phyloP scores from a whole-genome alignment of 768 basidiomycete genomes.

The Hygrophoropsis aurantiaca region DNA sequence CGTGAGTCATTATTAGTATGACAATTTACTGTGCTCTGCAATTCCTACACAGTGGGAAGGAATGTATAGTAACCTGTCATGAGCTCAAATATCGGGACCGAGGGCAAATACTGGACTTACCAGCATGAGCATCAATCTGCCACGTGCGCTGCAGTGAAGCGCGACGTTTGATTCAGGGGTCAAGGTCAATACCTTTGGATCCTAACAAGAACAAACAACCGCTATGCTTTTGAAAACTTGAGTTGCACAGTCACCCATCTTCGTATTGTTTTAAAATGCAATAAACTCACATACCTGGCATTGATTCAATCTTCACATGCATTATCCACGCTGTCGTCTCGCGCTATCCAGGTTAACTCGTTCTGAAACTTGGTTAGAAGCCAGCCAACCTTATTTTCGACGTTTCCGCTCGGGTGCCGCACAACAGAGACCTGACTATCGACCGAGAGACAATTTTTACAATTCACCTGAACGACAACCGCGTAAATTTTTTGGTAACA shows the following conservation, averaged over 20 bases:
- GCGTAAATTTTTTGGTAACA: background rate
- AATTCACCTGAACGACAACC: background rate
- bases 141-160: too few relatives aligned
- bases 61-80: too few relatives aligned
- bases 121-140: too few relatives aligned
- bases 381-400: conserved; percentile 17
- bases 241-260: background rate
- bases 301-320: conserved; percentile 13
- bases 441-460: background rate
- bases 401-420: conserved; percentile 11
- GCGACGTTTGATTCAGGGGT: too few relatives aligned
- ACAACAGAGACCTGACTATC: background rate
- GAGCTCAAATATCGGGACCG: too few relatives aligned
- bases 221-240: background rate
- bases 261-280: background rate
- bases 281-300: background rate
- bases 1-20: too few relatives aligned
- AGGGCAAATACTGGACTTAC: too few relatives aligned
- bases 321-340: conserved; percentile 20
- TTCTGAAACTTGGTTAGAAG: conserved; percentile 17
- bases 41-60: too few relatives aligned
- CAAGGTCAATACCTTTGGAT: background rate
- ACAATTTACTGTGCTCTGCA: too few relatives aligned
- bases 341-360: conserved; percentile 9
- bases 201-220: background rate